phyloP scores from a whole-genome alignment of 2,329 filamentous ascomycete genomes.

The Diaporthe sp. region DNA sequence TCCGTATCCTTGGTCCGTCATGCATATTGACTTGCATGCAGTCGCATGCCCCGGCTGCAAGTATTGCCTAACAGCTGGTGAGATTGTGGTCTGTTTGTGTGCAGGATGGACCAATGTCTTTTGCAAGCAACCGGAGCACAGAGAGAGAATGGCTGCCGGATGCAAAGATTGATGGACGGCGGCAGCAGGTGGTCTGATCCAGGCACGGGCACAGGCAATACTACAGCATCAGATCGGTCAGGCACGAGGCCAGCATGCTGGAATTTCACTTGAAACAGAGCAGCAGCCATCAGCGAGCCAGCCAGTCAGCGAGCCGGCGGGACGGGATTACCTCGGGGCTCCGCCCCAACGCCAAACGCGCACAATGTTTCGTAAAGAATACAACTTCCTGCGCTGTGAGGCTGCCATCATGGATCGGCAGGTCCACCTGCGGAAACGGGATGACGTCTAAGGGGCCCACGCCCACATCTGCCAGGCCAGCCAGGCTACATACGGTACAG shows the following conservation, averaged over 20 bases:
- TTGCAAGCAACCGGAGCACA: background rate
- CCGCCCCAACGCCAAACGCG: slow-evolving; percentile 25
- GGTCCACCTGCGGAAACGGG: slow-evolving; percentile 20
- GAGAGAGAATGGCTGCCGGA: background rate
- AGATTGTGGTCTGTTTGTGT: background rate
- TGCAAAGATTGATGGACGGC: background rate
- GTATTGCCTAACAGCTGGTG: background rate
- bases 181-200: background rate
- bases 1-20: slow-evolving; percentile 1
- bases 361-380: slow-evolving; percentile 23
- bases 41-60: background rate
- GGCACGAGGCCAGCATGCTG: background rate
- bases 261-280: slow-evolving; percentile 6
- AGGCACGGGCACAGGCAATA: background rate
- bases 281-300: background rate
- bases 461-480: background rate
- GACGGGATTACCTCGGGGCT: slow-evolving; percentile 22
- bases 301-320: background rate
- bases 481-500: background rate
- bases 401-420: background rate
- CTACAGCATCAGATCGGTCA: background rate
- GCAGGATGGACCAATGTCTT: no score
- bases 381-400: slow-evolving; percentile 7
- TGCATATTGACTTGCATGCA: slow-evolving; percentile 5
- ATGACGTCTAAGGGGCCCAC: slow-evolving; percentile 23